Evolutionary conservation across 2,329 filamentous ascomycete genomes (phyloP).

Genomic region (Calycina herbarum): DNA sequence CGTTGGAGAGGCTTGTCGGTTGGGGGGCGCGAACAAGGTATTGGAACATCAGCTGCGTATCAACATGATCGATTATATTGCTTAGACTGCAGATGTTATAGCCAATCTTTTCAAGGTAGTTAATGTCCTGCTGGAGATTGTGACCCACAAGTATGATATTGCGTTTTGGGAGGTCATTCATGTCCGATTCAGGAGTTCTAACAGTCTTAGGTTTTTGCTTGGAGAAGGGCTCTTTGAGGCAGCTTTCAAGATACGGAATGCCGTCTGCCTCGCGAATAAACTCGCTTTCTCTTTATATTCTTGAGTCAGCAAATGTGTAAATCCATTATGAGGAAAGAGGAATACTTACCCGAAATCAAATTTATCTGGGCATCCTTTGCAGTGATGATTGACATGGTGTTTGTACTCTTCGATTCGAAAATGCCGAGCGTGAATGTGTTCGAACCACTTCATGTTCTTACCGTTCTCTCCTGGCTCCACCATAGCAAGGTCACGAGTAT

Average conservation of each 20-base stretch:
- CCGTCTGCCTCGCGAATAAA: constrained; percentile 49
- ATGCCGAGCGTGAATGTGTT: constrained; percentile 68
- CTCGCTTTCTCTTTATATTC: constrained; percentile 49
- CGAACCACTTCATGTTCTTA: constrained; percentile 58
- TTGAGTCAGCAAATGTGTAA: background rate
- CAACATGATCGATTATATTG: constrained; percentile 64
- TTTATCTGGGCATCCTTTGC: constrained; percentile 69
- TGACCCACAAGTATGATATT: constrained; percentile 81
- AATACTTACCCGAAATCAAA: constrained; percentile 72
- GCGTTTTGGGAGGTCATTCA: constrained; percentile 37
- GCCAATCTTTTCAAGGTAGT: constrained; percentile 64
- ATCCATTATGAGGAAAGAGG: background rate
- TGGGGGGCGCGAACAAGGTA: constrained; percentile 56
- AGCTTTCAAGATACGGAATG: constrained; percentile 48
- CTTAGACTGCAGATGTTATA: constrained; percentile 56
- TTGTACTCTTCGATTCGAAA: constrained; percentile 72
- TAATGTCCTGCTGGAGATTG: constrained; percentile 65
- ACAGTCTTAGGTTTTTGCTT: constrained; percentile 14
- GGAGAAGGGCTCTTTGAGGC: constrained; percentile 59
- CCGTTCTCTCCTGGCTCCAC: constrained; percentile 62
- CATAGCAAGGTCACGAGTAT: constrained; percentile 58
- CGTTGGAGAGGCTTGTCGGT: constrained; percentile 54
- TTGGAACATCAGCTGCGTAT: constrained; percentile 73
- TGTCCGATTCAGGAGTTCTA: constrained; percentile 1
- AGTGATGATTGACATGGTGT: constrained; percentile 66